Conservation (phyloP, 192 early-diverging fungal species). For the Mortierella antarctica region DNA sequence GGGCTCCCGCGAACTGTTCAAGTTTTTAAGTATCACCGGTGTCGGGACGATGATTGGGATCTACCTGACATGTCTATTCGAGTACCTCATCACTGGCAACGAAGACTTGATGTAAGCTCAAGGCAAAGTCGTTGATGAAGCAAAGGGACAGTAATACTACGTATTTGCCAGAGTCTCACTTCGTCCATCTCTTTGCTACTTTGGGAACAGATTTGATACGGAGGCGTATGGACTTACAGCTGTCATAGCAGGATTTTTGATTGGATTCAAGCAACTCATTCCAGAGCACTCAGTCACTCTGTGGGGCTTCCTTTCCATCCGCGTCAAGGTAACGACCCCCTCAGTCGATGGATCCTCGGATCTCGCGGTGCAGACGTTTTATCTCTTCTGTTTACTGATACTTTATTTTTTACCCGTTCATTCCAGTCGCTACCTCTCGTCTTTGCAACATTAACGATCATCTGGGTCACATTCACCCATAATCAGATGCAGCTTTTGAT, state of each 20-base stretch:
- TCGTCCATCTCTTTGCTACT: background rate
- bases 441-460: slow-evolving; percentile 55
- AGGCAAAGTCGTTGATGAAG: background rate
- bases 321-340: slow-evolving; percentile 70
- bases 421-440: slow-evolving; percentile 60
- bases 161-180: background rate
- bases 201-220: slow-evolving; percentile 57
- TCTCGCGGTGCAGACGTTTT: slow-evolving; percentile 25
- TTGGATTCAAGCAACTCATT: slow-evolving; percentile 90
- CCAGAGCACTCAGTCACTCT: slow-evolving; percentile 87
- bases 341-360: no score
- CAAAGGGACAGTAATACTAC: background rate
- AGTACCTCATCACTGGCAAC: slow-evolving; percentile 67
- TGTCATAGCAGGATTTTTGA: slow-evolving; percentile 78
- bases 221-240: slow-evolving; percentile 79
- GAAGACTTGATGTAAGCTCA: slow-evolving; percentile 63
- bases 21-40: slow-evolving; percentile 71
- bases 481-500: slow-evolving; percentile 72
- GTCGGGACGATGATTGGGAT: slow-evolving; percentile 63
- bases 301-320: slow-evolving; percentile 73
- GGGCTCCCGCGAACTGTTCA: slow-evolving; percentile 81
- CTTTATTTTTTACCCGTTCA: background rate
- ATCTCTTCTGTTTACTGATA: slow-evolving; percentile 30
- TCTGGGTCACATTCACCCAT: slow-evolving; percentile 58
- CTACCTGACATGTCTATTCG: slow-evolving; percentile 63